Evolutionary conservation across 2,329 filamentous ascomycete species (phyloP), one percentile per base, ranked within the genome.

Genomic region (Ilyonectria mors-panacis): DNA sequence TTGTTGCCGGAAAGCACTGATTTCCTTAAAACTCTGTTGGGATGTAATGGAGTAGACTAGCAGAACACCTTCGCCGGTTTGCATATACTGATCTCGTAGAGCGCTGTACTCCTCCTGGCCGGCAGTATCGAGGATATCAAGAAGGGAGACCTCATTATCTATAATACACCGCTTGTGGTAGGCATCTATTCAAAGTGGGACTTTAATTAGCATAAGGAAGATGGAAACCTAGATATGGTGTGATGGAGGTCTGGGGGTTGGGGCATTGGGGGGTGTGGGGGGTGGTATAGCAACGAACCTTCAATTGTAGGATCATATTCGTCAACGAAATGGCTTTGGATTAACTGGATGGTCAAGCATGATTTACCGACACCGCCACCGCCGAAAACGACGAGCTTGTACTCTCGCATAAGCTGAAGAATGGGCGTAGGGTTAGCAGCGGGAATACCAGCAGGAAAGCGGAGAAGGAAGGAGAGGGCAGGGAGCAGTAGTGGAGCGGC

Each of bases 81-180:
- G 92, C 95, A 99, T 98, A 88, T 98, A 99, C 85, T 98, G 96
- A 86, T 99, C 96, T 80, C 96, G 90, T 96, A 99, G 98, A 60
- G 96, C 96, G 64, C 95, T 97, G 87, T 98, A 99, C 85, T 99
- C 96, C 85, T 99, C 96, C 83, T 99, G 96, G 67, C 96, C 96
- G 70, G 96, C 96, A 59, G 96, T 99, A 83, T 99, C 96, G 81
- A 98, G 92, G 70, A 99, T 95, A 83, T 99, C 96, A 82, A 99
- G 92, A 67, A 99, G 89, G 58, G 96, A 96, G 74, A 98, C 94
- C 85, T 99, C 96, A 77, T 98, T 95, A 81, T 99, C 96, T 81
- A 99, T 97, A 76, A 97, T 92, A 82, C 96, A 98, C 88, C 98
- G 96, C 92, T 99, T 99, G 86, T 96, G 94, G 88, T 99, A 99